phyloP scores from a whole-genome alignment of 2,329 filamentous ascomycete genomes.

The Xylariaceae sp. region DNA sequence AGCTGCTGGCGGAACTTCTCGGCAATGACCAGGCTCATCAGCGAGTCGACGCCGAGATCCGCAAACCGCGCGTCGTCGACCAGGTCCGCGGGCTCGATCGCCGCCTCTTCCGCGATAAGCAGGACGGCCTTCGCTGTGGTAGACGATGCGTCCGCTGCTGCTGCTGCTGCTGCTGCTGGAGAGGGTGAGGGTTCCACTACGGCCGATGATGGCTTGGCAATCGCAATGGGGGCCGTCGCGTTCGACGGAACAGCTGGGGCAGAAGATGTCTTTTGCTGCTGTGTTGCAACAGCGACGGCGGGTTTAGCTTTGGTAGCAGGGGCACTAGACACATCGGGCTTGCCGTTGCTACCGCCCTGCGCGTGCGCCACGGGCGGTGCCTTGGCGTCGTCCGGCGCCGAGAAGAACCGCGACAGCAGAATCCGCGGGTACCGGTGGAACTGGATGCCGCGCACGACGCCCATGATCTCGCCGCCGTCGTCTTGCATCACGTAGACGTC shows the following conservation, averaged over 20 bases:
- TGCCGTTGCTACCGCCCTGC: background rate
- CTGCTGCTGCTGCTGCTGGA: background rate
- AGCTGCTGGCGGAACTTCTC: conserved; percentile 32
- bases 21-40: conserved; percentile 35
- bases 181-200: background rate
- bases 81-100: conserved; percentile 48
- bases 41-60: conserved; percentile 35
- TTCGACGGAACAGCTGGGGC: background rate
- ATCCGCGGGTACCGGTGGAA: conserved; percentile 37
- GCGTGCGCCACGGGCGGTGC: background rate
- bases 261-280: too few relatives aligned
- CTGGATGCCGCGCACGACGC: conserved; percentile 30
- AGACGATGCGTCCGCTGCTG: background rate
- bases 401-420: conserved; percentile 39
- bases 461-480: conserved; percentile 31
- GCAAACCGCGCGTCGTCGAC: conserved; percentile 32
- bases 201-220: too few relatives aligned
- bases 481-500: conserved; percentile 36
- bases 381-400: conserved; percentile 25
- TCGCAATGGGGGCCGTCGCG: background rate
- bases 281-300: background rate
- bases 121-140: conserved; percentile 26
- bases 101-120: conserved; percentile 53
- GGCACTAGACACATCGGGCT: background rate
- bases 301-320: background rate